A percentile compares a stretch with the other conserved stretches of the same genome.
Conservation (phyloP, 2,329 filamentous ascomycete species). For the Colletotrichum kahawae region DNA sequence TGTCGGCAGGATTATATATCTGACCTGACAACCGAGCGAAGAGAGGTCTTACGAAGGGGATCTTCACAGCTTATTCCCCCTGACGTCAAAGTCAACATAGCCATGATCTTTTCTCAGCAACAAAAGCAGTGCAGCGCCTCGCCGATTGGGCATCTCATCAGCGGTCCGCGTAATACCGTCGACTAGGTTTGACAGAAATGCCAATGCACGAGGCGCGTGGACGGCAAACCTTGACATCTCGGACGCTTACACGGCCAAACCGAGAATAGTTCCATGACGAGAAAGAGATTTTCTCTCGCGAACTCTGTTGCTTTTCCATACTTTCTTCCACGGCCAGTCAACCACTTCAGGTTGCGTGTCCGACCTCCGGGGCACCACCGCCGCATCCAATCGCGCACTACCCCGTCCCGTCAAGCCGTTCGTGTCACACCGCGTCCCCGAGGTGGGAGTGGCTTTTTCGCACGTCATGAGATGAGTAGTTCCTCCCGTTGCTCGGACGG, state of each 20-base stretch:
- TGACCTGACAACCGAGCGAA: background rate
- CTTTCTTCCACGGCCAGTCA: background rate
- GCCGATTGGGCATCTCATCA: background rate
- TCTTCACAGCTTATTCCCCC: background rate
- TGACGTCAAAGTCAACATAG: background rate
- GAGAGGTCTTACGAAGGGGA: background rate
- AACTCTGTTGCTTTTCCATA: background rate
- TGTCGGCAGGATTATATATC: background rate
- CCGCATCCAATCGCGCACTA: background rate
- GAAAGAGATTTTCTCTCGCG: background rate
- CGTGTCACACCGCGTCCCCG: background rate
- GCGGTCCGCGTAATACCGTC: background rate
- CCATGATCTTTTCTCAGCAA: background rate
- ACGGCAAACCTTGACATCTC: background rate
- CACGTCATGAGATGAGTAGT: slow-evolving; percentile 12
- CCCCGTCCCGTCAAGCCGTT: background rate
- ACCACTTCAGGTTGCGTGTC: background rate
- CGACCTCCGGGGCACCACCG: background rate
- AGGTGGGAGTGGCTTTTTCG: background rate
- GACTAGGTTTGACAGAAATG: background rate
- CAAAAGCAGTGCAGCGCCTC: background rate
- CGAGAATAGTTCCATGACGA: background rate
- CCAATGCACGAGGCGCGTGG: background rate
- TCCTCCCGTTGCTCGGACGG: background rate
- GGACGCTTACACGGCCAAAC: background rate